Evolutionary conservation across 805 yeast species (phyloP), one percentile per base, ranked within the genome.

Genomic region (Helenozyma rhizophorensis): DNA sequence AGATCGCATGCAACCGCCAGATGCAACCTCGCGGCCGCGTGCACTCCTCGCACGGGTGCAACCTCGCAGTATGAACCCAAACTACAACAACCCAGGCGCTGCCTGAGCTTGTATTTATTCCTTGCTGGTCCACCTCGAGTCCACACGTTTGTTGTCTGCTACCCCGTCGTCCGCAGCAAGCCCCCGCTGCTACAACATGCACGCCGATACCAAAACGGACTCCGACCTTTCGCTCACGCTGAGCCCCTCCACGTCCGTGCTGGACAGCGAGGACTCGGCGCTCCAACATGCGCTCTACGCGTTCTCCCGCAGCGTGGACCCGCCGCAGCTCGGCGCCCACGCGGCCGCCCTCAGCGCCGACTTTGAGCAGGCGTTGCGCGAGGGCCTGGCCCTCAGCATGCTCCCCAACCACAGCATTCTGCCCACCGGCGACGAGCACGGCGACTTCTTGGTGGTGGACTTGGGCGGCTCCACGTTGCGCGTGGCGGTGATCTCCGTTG

Each of bases 381-480:
- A 43, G 4, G 50, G 52, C 32, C 52, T 63, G 14, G 39, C 42
- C 13, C 49, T 65, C 32, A 43, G 63, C 27, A 66, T 66, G 72
- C 53, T 65, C 21, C 68, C 72, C 21, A 63, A 60, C 43, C 57
- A 48, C 42, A 55, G 59, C 36, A 62, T 65, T 24, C 38, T 39
- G 23, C 69, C 70, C 21, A 53, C 65, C 2, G 72, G 72, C 6
- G 27, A 47, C 13, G 59, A 25, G 58, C 30, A 17, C 41, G 71
- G 70, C 17, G 53, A 62, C 24, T 72, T 38, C 53, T 60, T 67
- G 48, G 72, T 60, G 14, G 55, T 76, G n/a, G 82, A 76, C 40
- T 52, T 76, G 30, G 82, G 82, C 4, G 82, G 82, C 2, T 68
- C 76, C 1, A 75, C 80, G 1, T 50, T 75, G 14, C 56, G 79